Evolutionary conservation across 2,329 filamentous ascomycete species (phyloP), one percentile per base, ranked within the genome.

Genomic region (Aspergillus ruber): DNA sequence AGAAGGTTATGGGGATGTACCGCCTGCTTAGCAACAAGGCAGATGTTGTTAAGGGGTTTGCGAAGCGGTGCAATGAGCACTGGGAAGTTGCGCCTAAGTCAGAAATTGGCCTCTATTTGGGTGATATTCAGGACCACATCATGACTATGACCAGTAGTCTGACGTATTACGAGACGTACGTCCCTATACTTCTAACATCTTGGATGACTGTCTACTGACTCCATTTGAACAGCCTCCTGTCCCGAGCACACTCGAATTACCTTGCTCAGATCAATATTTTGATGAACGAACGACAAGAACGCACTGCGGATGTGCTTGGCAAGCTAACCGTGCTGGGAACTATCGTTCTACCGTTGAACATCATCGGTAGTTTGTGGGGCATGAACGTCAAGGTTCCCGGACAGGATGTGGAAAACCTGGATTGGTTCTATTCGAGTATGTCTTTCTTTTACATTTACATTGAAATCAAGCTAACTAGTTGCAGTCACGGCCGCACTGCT

Each of bases 261-360:
- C 85, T 98, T n/a, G 93, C 93, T 0, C 93, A 98, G 67, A 96
- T 98, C 73, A 97, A 96, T 69, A 95, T 97, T 60, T 84, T 90
- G 61, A 97, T 97, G 91, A 96, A 96, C 69, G 91, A 97, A 74
- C 85, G 93, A 42, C 88, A 94, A 66, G 91, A 98, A 68, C 85
- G 94, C 72, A 98, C 93, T 1, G 89, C 90, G 36, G 91, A 98
- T 65, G 90, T 96, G 1, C 80, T 98, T 10, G 90, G 90, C 54
- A 95, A 93, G 68, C 79, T 98, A 50, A 97, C 93, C 0, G 93
- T 98, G 1, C 77, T 98, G 1, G 93, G 93, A 55, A 98, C 93
- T 5, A 97, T 98, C 57, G 91, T 98, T 3, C 75, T 98, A 48
- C 93, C 93, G 9, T 95, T 98, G 90, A 98, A 98, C 66, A 95